Base-by-base conservation (phyloP, 2,329 filamentous ascomycete genomes). In the Bipolaris cookei region DNA sequence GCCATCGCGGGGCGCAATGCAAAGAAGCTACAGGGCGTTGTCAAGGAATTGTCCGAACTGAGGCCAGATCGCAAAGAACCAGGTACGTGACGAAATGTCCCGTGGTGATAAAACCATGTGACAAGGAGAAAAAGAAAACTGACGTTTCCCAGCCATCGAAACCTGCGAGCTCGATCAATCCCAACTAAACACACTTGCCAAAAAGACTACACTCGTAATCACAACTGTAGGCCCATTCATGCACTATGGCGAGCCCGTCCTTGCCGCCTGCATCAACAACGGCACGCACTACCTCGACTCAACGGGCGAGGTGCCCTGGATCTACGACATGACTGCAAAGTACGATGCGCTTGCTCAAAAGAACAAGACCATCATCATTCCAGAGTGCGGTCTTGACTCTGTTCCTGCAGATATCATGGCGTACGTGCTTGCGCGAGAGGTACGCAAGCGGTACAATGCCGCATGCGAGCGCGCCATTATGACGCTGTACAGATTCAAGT, bases 1-100 rank as follows among this genome's bases (percentile, higher is more conserved):
- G 93, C 91, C 13, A 81, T 97, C 53, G 91, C 92, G 43, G 93
- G 93, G 28, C 89, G 93, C 23, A 93, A 90, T n/a, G 80, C 83
- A 46, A 79, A 82, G 46, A 97, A 97, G 76, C 83, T 98, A 4
- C 84, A 89, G 64, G 78, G 79, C 38, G 77, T 97, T 10, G 86
- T 87, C 6, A 80, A 86, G 50, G 86, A 90, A 52, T 83, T 93
- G 72, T 86, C 87, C 67, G 73, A 78, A 54, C 69, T 90, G 56
- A 90, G 90, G 71, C 81, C 87, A 2, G 88, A 96, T 74, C 88
- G 93, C 51, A 71, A 80, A 34, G 83, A 85, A 51, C 92, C 92
- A 70, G 86, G 89, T 90, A 83, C 46, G 58, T 43, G 35, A n/a
- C 30, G 28, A 47, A 34, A 43, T 46, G 20, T 51, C 30, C 18